Percentiles rank a stretch among this genome's conserved stretches.
phyloP scores from a whole-genome alignment of 306 rosid species.

The Gastrolobium bilobum region DNA sequence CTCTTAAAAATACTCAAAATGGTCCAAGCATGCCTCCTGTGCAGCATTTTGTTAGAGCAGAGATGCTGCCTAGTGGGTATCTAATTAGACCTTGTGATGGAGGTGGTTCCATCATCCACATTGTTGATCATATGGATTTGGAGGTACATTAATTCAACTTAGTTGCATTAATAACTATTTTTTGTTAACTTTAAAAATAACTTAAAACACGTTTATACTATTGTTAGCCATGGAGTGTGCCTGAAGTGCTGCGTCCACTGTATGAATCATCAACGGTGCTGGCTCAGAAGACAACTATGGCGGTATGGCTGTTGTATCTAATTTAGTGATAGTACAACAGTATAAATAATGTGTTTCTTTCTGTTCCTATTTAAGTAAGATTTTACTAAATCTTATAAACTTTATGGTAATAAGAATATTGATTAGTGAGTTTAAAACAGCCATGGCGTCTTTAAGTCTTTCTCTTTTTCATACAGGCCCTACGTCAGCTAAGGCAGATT shows the following conservation, averaged over 20 bases:
- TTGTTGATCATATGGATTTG: conserved; percentile 94
- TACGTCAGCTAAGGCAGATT: conserved; percentile 93
- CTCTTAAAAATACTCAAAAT: conserved; percentile 94
- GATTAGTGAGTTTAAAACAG: background rate
- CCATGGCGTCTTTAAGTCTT: background rate
- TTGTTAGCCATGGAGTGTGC: conserved; percentile 94
- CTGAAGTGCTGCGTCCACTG: conserved; percentile 93
- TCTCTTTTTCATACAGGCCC: conserved; percentile 62
- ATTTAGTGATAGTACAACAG: conserved; percentile 16
- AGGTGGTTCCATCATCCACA: conserved; percentile 96
- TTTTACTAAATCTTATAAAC: conserved; percentile 12
- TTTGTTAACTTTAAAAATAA: conserved; percentile 18
- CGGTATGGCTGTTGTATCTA: conserved; percentile 64
- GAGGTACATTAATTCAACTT: conserved; percentile 63
- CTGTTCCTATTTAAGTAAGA: conserved; percentile 10
- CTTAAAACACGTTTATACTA: conserved; percentile 31
- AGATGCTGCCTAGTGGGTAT: conserved; percentile 95
- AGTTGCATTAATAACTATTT: background rate
- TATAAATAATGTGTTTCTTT: conserved; percentile 7
- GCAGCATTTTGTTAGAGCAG: conserved; percentile 97
- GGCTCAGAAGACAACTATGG: conserved; percentile 97
- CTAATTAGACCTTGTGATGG: conserved; percentile 97
- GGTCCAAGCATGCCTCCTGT: conserved; percentile 98
- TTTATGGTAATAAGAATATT: background rate
- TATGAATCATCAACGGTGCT: conserved; percentile 91